These are phyloP conservation scores for Auxenochlorella protothecoides DNA, from an alignment of 139 green algal genomes.

Conservation along the genomic window DNA sequence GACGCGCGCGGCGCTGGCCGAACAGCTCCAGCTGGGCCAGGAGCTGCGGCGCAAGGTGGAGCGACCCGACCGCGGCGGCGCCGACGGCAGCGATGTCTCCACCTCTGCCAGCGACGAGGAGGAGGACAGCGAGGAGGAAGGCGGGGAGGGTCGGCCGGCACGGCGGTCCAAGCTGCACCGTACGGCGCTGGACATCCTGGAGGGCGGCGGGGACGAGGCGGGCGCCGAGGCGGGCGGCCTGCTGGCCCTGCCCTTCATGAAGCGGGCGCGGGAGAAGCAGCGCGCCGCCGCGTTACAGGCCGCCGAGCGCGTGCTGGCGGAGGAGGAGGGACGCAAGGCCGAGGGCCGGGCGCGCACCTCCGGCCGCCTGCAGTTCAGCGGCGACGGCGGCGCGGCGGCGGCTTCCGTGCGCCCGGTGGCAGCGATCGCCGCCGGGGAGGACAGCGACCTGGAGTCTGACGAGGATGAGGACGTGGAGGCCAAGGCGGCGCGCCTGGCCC, in stretches of 20 bases:
- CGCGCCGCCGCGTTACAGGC: slow-evolving; percentile 18
- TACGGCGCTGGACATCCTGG: slow-evolving; percentile 53
- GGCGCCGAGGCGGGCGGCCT: slow-evolving; percentile 49
- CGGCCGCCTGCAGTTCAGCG: slow-evolving; percentile 17
- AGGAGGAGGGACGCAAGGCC: slow-evolving; percentile 7
- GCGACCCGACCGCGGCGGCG: slow-evolving; percentile 1
- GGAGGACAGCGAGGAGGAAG: slow-evolving; percentile 25
- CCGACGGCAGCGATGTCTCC: slow-evolving; percentile 21
- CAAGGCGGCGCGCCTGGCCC: slow-evolving; percentile 43
- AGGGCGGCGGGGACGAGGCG: slow-evolving; percentile 24
- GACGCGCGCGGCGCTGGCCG: slow-evolving; percentile 58
- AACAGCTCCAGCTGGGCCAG: slow-evolving; percentile 80
- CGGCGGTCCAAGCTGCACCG: slow-evolving; percentile 20
- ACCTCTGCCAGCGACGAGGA: slow-evolving; percentile 24
- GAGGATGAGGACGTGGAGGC: slow-evolving; percentile 44
- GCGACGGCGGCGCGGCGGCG: slow-evolving; percentile 5
- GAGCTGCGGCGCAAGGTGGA: slow-evolving; percentile 66
- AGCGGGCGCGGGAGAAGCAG: slow-evolving; percentile 51
- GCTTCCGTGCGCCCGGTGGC: slow-evolving; percentile 7
- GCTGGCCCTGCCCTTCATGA: slow-evolving; percentile 91
- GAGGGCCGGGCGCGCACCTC: not conserved
- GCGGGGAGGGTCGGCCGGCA: not conserved
- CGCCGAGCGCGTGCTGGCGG: slow-evolving; percentile 21
- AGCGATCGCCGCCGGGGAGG: slow-evolving; percentile 5
- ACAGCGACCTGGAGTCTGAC: slow-evolving; percentile 11